A percentile compares a stretch with the other conserved stretches of the same genome.
Conservation (phyloP, 2,329 filamentous ascomycete genomes). For the Colletotrichum echinochloae region DNA sequence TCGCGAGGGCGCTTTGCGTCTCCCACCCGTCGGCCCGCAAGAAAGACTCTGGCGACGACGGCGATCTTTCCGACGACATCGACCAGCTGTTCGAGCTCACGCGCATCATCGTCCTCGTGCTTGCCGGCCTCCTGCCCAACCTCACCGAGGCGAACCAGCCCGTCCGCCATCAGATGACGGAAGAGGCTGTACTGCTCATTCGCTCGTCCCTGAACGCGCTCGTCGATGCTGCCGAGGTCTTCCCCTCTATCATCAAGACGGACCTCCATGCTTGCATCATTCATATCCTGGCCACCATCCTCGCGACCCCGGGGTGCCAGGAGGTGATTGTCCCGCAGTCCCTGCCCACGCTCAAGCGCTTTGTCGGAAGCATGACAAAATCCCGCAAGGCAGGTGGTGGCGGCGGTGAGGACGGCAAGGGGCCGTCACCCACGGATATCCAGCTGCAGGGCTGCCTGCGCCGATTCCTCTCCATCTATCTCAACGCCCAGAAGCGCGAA, state of each 20-base stretch:
- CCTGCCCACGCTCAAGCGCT: slow-evolving; percentile 90
- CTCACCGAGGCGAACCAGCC: slow-evolving; percentile 74
- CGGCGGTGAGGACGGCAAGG: slow-evolving; percentile 45
- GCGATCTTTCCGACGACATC: slow-evolving; percentile 93
- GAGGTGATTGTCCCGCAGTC: slow-evolving; percentile 89
- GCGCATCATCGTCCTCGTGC: slow-evolving; percentile 92
- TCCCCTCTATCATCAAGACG: slow-evolving; percentile 95
- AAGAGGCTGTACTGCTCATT: slow-evolving; percentile 86
- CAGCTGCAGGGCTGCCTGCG: slow-evolving; percentile 87
- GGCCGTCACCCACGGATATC: slow-evolving; percentile 65
- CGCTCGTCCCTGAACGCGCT: slow-evolving; percentile 85
- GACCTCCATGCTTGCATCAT: slow-evolving; percentile 97
- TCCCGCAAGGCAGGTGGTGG: slow-evolving; percentile 51
- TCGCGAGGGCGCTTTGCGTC: slow-evolving; percentile 89
- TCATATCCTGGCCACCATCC: slow-evolving; percentile 94
- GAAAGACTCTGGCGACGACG: slow-evolving; percentile 73
- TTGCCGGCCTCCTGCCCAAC: slow-evolving; percentile 89
- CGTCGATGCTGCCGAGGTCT: slow-evolving; percentile 94
- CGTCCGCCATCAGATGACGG: slow-evolving; percentile 82
- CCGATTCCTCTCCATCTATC: slow-evolving; percentile 84
- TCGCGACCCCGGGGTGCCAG: slow-evolving; percentile 89
- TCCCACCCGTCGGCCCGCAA: slow-evolving; percentile 89
- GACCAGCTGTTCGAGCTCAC: slow-evolving; percentile 98
- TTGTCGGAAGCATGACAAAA: slow-evolving; percentile 79
- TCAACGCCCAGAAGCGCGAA: slow-evolving; percentile 81